Conservation (phyloP, 2,329 filamentous ascomycete species). For the Aspergillus fructus region DNA sequence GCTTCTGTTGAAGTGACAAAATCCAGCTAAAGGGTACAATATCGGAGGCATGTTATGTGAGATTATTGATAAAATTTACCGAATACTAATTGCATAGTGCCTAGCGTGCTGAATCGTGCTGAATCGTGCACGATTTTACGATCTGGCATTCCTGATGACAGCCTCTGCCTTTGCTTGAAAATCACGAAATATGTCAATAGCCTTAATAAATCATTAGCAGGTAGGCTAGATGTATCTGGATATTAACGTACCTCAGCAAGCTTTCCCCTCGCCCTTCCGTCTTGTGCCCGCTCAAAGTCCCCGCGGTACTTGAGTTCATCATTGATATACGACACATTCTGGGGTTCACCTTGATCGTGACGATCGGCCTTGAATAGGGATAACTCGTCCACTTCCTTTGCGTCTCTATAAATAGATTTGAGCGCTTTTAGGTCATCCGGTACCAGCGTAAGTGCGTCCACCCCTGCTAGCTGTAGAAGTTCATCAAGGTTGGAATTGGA, state of each 20-base stretch:
- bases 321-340: neutral
- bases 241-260: neutral
- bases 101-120: neutral
- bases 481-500: neutral
- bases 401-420: neutral
- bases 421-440: neutral
- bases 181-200: neutral
- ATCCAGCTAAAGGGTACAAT: no score
- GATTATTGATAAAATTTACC: no score
- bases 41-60: no score
- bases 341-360: neutral
- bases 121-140: neutral
- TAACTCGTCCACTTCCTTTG: neutral
- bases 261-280: neutral
- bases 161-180: neutral
- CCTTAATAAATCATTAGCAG: neutral
- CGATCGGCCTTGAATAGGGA: neutral
- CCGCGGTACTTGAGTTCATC: neutral
- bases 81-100: no score
- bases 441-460: neutral
- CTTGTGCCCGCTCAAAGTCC: neutral
- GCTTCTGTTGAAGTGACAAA: rapidly evolving
- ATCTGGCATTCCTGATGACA: neutral
- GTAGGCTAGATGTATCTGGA: neutral
- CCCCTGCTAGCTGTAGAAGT: neutral